A percentile compares a stretch with the other conserved stretches of the same genome.
Evolutionary conservation across 345 rosid genomes (phyloP).

Genomic region (Rhizophora apiculata): DNA sequence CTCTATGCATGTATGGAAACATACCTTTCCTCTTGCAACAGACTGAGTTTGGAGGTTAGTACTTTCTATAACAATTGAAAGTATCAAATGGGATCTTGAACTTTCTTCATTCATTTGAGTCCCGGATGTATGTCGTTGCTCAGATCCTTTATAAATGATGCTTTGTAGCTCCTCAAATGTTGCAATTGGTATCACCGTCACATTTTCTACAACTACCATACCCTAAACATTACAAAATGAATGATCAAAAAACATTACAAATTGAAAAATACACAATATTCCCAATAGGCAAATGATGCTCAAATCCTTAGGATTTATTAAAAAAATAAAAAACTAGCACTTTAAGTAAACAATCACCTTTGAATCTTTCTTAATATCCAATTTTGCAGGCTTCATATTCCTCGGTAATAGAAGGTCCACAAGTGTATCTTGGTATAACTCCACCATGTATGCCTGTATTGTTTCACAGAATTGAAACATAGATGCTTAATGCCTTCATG

Average conservation of each 20-base stretch:
- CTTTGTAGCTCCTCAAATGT: slow-evolving; percentile 63
- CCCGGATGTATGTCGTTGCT: slow-evolving; percentile 75
- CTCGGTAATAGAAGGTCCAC: slow-evolving; percentile 78
- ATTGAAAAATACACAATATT: slow-evolving; percentile 12
- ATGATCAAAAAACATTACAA: neutral
- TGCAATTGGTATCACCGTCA: slow-evolving; percentile 63
- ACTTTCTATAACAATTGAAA: slow-evolving; percentile 85
- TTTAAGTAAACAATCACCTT: slow-evolving; percentile 46
- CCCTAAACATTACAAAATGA: slow-evolving; percentile 46
- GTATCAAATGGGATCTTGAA: slow-evolving; percentile 89
- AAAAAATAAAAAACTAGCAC: neutral
- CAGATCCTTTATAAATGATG: slow-evolving; percentile 80
- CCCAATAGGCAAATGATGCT: neutral
- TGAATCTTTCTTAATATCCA: slow-evolving; percentile 92
- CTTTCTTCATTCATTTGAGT: slow-evolving; percentile 98
- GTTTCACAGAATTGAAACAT: neutral
- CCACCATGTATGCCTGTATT: slow-evolving; percentile 89
- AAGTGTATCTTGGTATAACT: slow-evolving; percentile 91
- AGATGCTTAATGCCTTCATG: neutral
- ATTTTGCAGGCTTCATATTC: slow-evolving; percentile 59
- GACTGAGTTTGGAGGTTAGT: slow-evolving; percentile 94
- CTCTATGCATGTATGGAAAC: too few relatives aligned
- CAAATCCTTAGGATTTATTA: neutral
- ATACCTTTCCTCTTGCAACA: slow-evolving; percentile 90
- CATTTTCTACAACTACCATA: slow-evolving; percentile 89